Evolutionary conservation across 495 filamentous ascomycete species (phyloP).

Genomic region (Penicillium ochrochloron): DNA sequence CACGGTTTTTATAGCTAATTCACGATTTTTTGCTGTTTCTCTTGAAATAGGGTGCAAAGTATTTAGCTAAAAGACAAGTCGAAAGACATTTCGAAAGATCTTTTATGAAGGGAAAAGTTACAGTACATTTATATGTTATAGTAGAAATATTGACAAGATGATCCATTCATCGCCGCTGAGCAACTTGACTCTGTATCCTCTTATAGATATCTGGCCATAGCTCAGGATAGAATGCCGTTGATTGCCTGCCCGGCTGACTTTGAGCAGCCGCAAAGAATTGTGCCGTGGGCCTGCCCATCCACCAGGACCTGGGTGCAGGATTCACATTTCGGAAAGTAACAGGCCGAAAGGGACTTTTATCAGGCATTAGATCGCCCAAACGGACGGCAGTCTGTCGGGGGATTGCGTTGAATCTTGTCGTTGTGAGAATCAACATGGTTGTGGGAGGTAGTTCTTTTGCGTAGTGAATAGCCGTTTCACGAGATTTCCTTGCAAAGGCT

Average conservation of each 20-base stretch:
- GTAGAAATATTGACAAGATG: background rate
- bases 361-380: constrained; percentile 43
- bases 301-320: constrained; percentile 40
- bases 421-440: constrained; percentile 69
- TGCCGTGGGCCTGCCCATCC: constrained; percentile 30
- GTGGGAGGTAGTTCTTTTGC: constrained; percentile 62
- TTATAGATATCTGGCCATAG: constrained; percentile 47
- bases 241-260: constrained; percentile 40
- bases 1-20: no score
- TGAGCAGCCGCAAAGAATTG: constrained; percentile 43
- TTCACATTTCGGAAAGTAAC: constrained; percentile 47
- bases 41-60: background rate
- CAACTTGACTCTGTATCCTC: constrained; percentile 37
- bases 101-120: no score
- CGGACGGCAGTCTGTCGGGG: constrained; percentile 45
- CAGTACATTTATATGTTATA: background rate
- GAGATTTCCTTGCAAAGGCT: constrained; percentile 67
- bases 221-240: constrained; percentile 48
- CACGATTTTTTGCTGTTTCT: background rate
- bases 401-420: constrained; percentile 63
- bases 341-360: constrained; percentile 39
- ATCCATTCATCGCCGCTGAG: background rate
- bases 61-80: no score
- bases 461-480: constrained; percentile 68
- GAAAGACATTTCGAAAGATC: no score